Conservation (phyloP, 306 rosid genomes). For the Rosa rugosa region DNA sequence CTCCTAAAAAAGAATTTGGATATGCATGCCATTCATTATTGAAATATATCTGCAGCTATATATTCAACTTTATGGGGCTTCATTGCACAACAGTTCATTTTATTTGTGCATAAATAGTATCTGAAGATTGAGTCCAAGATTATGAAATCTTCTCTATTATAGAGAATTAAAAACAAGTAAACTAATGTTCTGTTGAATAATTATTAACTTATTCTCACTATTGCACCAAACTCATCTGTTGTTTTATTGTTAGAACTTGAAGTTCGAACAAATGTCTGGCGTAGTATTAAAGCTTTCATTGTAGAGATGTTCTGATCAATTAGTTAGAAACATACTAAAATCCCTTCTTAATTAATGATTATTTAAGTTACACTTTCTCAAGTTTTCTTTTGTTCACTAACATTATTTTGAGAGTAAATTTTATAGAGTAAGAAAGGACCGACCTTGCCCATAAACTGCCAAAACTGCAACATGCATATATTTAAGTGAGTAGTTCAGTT, state of each 20-base stretch:
- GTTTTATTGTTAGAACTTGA: background rate
- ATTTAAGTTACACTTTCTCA: no score
- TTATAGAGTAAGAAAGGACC: background rate
- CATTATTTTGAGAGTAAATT: background rate
- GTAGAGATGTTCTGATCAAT: background rate
- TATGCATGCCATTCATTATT: conserved; percentile 17
- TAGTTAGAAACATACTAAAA: background rate
- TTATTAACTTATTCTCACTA: background rate
- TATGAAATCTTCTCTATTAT: conserved; percentile 20
- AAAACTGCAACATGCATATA: conserved; percentile 16
- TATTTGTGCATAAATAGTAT: conserved; percentile 10
- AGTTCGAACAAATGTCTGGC: background rate
- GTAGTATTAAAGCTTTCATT: background rate
- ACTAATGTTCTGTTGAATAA: background rate
- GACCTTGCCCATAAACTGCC: background rate
- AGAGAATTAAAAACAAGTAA: background rate
- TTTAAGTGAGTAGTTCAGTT: conserved; percentile 7
- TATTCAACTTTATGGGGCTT: background rate
- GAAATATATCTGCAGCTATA: background rate
- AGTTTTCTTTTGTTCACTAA: background rate
- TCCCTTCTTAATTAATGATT: background rate
- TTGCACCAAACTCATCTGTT: background rate
- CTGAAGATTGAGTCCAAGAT: conserved; percentile 25
- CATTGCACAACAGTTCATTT: conserved; percentile 4
- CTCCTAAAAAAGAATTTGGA: conserved; percentile 4